Base-by-base conservation (phyloP, 1,284 basidiomycete genomes). In the Sanghuangporus sanghuang region DNA sequence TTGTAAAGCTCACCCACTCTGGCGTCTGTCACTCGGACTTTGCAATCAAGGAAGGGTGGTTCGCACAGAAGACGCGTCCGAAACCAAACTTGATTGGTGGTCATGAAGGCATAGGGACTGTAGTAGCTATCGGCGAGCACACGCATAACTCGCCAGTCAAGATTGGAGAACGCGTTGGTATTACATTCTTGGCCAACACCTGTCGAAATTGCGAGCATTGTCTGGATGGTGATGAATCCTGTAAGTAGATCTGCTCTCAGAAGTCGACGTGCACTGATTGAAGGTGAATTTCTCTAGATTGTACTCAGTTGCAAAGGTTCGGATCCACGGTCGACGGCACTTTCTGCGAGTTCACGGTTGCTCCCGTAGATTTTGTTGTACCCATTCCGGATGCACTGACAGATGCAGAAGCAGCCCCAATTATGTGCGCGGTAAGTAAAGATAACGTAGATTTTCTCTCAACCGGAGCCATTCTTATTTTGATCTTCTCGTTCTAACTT, bases 181-280 rank as follows among this genome's bases (percentile, higher is more conserved):
- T 96, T 79, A 96, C 96, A 74, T 92, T 91, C 90, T 77, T 91
- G 44, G 89, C 88, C 6, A 80, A 87, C 71, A 85, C 82, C 62
- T 93, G 81, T 71, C 77, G 76, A 57, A 78, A 87, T 69, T 95
- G 92, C 75, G 87, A 92, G 72, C 82, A 81, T 68, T 95, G 94
- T 75, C 80, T 82, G 66, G 83, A 83, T 67, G 90, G 86, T 46
- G 76, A 81, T 61, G 93, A 95, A 71, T 87, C 89, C 75, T 81
- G 86, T 86, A 62, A 53, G 82, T 74, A 18, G 21, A 46, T 46
- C 44, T n/a, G 5, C 21, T 14, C 1, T 2, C 44, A 46, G 44
- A 46, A 14, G 8, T 16, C 11, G 14, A 38, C 38, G 27, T 21
- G 21, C 36, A 42, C 9, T n/a, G 49, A 64, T 59, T 52, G 48